Evolutionary conservation across 495 filamentous ascomycete genomes (phyloP), one percentile per base, ranked within the genome.

Genomic region (Cercophora newfieldiana): DNA sequence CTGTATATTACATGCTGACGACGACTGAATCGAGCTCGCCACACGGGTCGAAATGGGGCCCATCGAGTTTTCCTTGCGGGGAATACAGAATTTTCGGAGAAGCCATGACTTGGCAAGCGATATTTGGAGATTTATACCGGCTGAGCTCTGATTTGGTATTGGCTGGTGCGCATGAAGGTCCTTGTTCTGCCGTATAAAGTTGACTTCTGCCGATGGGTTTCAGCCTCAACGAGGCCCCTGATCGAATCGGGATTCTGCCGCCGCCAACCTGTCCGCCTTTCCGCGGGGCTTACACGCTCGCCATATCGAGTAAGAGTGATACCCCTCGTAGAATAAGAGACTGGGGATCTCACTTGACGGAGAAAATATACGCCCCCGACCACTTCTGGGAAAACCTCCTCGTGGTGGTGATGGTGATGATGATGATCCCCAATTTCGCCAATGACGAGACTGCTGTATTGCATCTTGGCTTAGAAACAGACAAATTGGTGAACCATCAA

Each of bases 121-220:
- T 57, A 57, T n/a, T 28, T 29, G 54, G 26, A 26, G 54, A 57
- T 5, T 19, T 57, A n/a, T 30, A n/a, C 30, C 54, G 54, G 54
- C 54, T 57, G 54, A 29, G 21, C 54, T n/a, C 24, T 31, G 25
- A 25, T 31, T 57, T 8, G 54, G 54, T 28, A 57, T 44, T 44
- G 26, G 54, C 28, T 22, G 26, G 21, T 25, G 50, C 26, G 54
- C 54, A 57, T 57, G 26, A 57, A 29, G 7, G 10, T 16, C 10
- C 22, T 8, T 57, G 24, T 57, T 57, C 54, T 57, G 54, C 54
- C 54, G 22, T 30, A 8, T n/a, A 8, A 57, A 5, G 22, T 29
- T 57, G 54, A 30, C 26, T 57, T 57, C 22, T 57, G 54, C 54
- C 54, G 54, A 30, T 1, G 26, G 18, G 24, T 57, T 57, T 57